Conservation (phyloP, 164 flowering plant genomes). For the Amborella trichopoda region DNA sequence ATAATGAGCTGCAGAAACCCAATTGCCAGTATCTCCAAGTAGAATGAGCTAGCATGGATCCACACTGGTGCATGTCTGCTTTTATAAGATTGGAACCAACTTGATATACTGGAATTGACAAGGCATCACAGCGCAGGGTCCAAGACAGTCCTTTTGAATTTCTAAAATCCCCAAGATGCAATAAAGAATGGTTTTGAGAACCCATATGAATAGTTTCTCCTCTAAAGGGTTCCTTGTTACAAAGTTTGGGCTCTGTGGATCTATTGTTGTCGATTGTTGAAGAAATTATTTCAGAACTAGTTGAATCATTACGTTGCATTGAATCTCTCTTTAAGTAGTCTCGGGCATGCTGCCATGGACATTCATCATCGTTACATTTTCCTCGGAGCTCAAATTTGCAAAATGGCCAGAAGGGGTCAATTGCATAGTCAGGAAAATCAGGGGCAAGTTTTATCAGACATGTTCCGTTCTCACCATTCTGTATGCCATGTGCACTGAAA, state of each 20-base stretch:
- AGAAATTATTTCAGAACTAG: constrained; percentile 25
- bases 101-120: constrained; percentile 33
- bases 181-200: constrained; percentile 12
- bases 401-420: constrained; percentile 81
- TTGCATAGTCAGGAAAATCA: constrained; percentile 19
- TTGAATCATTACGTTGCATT: constrained; percentile 14
- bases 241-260: not conserved
- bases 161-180: constrained; percentile 6
- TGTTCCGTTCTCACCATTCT: constrained; percentile 8
- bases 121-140: constrained; percentile 6
- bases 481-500: constrained; percentile 3
- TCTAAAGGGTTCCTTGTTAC: not conserved
- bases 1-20: constrained; percentile 37
- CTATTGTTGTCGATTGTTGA: not conserved
- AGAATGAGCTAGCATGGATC: constrained; percentile 23
- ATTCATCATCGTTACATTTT: constrained; percentile 77
- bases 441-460: constrained; percentile 24
- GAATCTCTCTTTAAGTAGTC: constrained; percentile 20
- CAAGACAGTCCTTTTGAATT: constrained; percentile 9
- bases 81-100: constrained; percentile 37
- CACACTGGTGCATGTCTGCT: constrained; percentile 25
- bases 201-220: constrained; percentile 5
- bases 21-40: constrained; percentile 30
- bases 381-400: constrained; percentile 96
- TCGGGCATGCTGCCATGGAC: constrained; percentile 71